phyloP scores from a whole-genome alignment of 495 filamentous ascomycete species.

The Pyronema domesticum region DNA sequence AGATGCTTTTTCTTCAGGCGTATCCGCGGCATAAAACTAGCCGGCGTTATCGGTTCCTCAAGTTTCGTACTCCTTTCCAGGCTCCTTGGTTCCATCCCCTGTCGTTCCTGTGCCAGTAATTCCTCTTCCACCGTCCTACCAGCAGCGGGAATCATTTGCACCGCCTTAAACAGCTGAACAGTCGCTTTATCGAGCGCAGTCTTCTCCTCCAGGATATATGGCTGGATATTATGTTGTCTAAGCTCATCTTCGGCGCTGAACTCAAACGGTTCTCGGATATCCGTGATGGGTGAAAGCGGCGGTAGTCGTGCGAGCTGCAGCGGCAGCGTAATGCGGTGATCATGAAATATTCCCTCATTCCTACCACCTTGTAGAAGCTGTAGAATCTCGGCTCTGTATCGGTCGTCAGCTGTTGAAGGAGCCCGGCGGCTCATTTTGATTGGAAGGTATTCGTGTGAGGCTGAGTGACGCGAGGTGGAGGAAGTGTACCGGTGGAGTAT shows the following conservation, averaged over 20 bases:
- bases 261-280: slow-evolving; percentile 17
- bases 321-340: background rate
- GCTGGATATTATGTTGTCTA: background rate
- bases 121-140: background rate
- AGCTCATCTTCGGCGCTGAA: slow-evolving; percentile 12
- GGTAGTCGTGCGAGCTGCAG: slow-evolving; percentile 6
- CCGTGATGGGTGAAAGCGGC: slow-evolving; percentile 10
- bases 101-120: background rate
- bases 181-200: background rate
- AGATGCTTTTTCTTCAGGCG: no score
- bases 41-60: background rate
- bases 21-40: background rate
- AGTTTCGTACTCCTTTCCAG: background rate
- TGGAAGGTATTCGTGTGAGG: no score
- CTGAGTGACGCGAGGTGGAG: no score
- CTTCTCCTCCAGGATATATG: background rate
- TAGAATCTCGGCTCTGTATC: background rate
- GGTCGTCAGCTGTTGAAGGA: no score
- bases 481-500: no score
- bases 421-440: no score
- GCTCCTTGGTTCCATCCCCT: background rate
- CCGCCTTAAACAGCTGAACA: background rate
- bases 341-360: background rate
- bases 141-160: background rate
- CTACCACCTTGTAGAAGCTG: background rate